phyloP scores from a whole-genome alignment of 2,329 filamentous ascomycete genomes.

The Colletotrichum eleusines region DNA sequence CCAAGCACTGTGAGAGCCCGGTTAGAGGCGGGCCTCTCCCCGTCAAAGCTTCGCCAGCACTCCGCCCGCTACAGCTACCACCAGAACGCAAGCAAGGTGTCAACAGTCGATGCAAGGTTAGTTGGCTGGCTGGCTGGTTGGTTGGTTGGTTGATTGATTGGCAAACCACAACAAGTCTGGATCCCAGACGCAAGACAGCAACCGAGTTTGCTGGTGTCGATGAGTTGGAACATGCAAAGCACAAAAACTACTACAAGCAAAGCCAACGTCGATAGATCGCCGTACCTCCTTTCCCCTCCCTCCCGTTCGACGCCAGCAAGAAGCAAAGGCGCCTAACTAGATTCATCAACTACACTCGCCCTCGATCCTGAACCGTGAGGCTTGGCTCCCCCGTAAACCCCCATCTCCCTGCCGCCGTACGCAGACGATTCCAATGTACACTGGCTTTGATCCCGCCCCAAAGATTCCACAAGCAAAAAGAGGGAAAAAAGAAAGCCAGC shows the following conservation, averaged over 20 bases:
- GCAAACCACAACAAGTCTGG: background rate
- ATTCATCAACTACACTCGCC: slow-evolving; percentile 33
- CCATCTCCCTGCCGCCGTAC: background rate
- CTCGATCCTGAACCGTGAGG: slow-evolving; percentile 23
- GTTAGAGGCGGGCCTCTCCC: background rate
- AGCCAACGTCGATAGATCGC: slow-evolving; percentile 1
- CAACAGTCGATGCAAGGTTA: background rate
- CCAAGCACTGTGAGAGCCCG: slow-evolving; percentile 1
- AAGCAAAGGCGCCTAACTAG: slow-evolving; percentile 19
- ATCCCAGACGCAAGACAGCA: background rate
- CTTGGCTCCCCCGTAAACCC: slow-evolving; percentile 8
- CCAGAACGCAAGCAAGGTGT: background rate
- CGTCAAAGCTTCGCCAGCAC: background rate
- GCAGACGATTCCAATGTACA: slow-evolving; percentile 36
- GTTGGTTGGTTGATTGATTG: background rate
- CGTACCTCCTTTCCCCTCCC: background rate
- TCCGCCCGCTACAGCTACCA: background rate
- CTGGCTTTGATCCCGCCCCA: slow-evolving; percentile 35
- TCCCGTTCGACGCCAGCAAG: slow-evolving; percentile 14
- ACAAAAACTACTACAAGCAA: background rate
- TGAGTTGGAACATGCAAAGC: background rate
- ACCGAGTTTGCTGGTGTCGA: background rate
- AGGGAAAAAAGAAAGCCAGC: slow-evolving; percentile 40
- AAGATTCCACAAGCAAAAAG: slow-evolving; percentile 30
- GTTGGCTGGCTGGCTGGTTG: too few relatives aligned